Evolutionary conservation across 2,329 filamentous ascomycete genomes (phyloP), one percentile per base, ranked within the genome.

Genomic region (Aureobasidium namibiae): DNA sequence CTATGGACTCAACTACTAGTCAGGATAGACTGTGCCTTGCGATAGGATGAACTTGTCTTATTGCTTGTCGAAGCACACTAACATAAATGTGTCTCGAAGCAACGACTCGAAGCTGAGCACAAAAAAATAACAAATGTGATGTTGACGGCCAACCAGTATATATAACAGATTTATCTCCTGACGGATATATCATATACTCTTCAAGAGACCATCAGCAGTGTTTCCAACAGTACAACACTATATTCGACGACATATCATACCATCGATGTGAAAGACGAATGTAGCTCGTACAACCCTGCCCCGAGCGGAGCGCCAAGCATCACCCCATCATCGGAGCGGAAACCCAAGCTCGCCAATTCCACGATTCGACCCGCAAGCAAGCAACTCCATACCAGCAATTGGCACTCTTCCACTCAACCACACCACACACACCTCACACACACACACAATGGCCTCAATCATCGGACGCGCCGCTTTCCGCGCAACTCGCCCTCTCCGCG

Each of bases 401-500:
- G 50, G 16, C 14, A 38, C 16, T 21, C 34, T 26, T 56, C 49
- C 33, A 48, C 59, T 49, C 50, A 10, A 52, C 53, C 52, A 48
- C 61, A 42, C 50, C 38, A 50, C 59, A 53, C 23, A 56, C 46
- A 60, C 18, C 4, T n/a, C 26, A 29, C 26, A 29, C 26, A 9
- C 26, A 29, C 26, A 29, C 10, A 71, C 61, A 61, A 79, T 79
- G 76, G 76, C 75, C 61, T 73, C 76, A 63, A 73, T 78, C 65
- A 67, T 73, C 62, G 70, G 74, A 65, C 73, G 76, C 67, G 67
- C 73, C 61, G 76, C 75, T 65, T 74, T 78, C 68, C 72, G 75
- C 64, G 75, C 76, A 60, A 68, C 75, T 61, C 76, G 70, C 66
- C 64, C 68, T 52, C 61, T 69, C 59, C 73, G 64, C 71, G 74